These are phyloP conservation scores for Juglanconis oblonga DNA, from an alignment of 2,329 filamentous ascomycete species.

Conservation along the genomic window DNA sequence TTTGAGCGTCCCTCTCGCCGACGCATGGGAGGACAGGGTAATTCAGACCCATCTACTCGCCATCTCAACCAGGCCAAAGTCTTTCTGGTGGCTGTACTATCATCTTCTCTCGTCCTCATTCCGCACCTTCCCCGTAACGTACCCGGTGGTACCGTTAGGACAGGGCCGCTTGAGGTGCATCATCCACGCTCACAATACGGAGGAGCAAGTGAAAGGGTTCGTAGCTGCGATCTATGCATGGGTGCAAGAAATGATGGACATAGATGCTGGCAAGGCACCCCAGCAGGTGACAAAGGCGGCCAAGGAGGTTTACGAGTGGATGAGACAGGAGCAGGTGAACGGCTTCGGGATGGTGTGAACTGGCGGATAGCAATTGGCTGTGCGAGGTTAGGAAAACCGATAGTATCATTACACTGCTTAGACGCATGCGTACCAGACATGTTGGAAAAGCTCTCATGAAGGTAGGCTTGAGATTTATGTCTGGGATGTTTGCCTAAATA, in stretches of 20 bases:
- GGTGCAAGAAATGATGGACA: slow-evolving; percentile 29
- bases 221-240: slow-evolving; percentile 29
- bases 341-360: too few relatives aligned
- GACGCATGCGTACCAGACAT: too few relatives aligned
- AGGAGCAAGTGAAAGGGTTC: slow-evolving; percentile 28
- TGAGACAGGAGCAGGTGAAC: not conserved
- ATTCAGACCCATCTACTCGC: not conserved
- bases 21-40: not conserved
- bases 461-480: too few relatives aligned
- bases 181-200: slow-evolving; percentile 37
- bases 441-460: too few relatives aligned
- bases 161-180: slow-evolving; percentile 33
- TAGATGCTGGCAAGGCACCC: slow-evolving; percentile 21
- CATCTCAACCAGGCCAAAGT: not conserved
- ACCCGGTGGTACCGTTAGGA: slow-evolving; percentile 36
- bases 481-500: too few relatives aligned
- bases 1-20: not conserved
- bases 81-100: slow-evolving; percentile 20
- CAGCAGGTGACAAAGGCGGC: slow-evolving; percentile 19
- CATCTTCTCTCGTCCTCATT: slow-evolving; percentile 18
- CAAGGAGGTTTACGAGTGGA: slow-evolving; percentile 21
- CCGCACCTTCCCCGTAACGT: slow-evolving; percentile 27
- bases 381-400: too few relatives aligned
- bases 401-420: too few relatives aligned
- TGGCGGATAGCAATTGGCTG: too few relatives aligned